Evolutionary conservation across 371 early-diverging fungal species (phyloP), one percentile per base, ranked within the genome.

Genomic region (Mortierella sp.): DNA sequence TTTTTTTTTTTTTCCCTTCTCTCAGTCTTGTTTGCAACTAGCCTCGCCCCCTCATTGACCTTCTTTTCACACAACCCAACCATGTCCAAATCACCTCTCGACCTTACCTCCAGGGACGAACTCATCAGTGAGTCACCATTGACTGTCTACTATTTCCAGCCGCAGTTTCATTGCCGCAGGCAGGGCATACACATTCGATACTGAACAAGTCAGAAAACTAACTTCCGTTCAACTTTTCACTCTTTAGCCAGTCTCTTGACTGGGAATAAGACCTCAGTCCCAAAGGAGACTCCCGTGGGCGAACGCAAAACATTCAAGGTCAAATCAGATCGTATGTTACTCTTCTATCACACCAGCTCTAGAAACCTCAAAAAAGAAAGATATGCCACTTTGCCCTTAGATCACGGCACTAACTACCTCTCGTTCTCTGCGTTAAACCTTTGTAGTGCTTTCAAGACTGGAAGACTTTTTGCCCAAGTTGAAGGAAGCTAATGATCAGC

Each of bases 401-500:
- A 50, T n/a, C 26, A 7, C 28, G 72, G 28, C 14, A 73, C 26
- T 38, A 28, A 44, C 52, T 38, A 54, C 42, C 26, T 24, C 11
- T 58, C 19, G 0, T 34, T 57, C 26, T 6, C 11, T 24, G 13
- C 19, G 38, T 28, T 70, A 45, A 38, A 71, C 24, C 14, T 3
- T 50, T 57, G 3, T 82, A 88, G 88, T 88, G 68, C 72, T 88
- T 26, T 55, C 85, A 7, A 70, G 88, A 42, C 74, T 88, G 21
- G 82, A 88, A 14, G 77, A 84, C 38, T 88, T 88, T 80, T 74
- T 88, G 24, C 88, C 88, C 21, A 84, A 84, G 75, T 80, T 88
- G 45, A 82, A 82, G 73, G 79, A 82, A 19, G 88, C 88, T 19
- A 88, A 88, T 38, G 79, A 45, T 73, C 80, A 88, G 47, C 63